Evolutionary conservation across 257 asterid genomes (phyloP), one percentile per base, ranked within the genome.

Genomic region (Gentiana dahurica): DNA sequence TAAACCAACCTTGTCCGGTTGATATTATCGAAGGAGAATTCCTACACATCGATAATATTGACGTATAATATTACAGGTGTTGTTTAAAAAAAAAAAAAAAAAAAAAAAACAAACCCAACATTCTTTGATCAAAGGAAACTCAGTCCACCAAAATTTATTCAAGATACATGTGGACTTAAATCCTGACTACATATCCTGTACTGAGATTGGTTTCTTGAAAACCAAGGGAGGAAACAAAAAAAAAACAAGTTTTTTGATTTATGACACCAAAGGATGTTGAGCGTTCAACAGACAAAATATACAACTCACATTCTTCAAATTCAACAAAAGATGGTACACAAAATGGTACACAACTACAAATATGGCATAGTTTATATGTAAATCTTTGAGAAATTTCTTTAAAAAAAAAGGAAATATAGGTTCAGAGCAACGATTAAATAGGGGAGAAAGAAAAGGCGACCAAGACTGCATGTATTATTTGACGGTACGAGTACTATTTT

Each of bases 61-160:
- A 24, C 24, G 24, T 24, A 24, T 24, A 24, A 24, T 24, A 24
- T 24, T 24, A 24, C 24, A 24, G 24, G 24, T 36, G 35, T 51
- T 44, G 60, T 55, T 13, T 45, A 65, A 74, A 82, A 91, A 24
- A 24, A 24, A 24, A 24, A 24, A 24, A 24, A 24, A 24, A 24
- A 24, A 97, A 65, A 83, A 24, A 24, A 24, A 24, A 24, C 1
- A 24, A 24, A 24, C 24, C 80, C 83, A 53, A 12, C 65, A 49
- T 92, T 92, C 95, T 92, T 81, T 37, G 68, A 76, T n/a, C 76
- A 82, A 47, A 77, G 79, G 73, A 85, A 82, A 37, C 70, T 85
- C 68, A 73, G 60, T 43, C 66, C 85, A 6, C 71, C 66, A 35
- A 12, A 39, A 24, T 82, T 15, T 65, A 55, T 91, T 53, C 49